Base-by-base conservation (phyloP, 2,329 filamentous ascomycete species). In the Nannizziopsis arthrosporioides region DNA sequence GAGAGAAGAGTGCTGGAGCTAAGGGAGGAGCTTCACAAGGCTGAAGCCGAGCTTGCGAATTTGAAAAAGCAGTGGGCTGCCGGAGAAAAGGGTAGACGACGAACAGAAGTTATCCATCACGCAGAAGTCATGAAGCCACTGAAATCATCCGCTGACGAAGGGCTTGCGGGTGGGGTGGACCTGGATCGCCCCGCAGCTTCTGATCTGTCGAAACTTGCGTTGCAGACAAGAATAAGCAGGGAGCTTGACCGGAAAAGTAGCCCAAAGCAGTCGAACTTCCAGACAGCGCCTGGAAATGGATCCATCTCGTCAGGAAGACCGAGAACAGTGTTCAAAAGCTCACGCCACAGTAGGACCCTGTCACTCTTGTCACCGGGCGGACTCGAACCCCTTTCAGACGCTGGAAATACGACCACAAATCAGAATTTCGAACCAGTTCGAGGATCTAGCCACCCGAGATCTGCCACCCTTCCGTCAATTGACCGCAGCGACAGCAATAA, bases 1-100 rank as follows among this genome's bases (percentile, higher is more conserved):
- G 92, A 98, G 69, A 77, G 92, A 49, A 81, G 80, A 55, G 90
- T 98, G 1, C 70, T 98, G 49, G 92, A 96, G 67, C 72, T 98
- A 45, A 84, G 82, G 51, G 92, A 98, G 64, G 90, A 96, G 65
- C 72, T 98, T n/a, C 70, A 73, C 18, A 82, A 81, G 51, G 90
- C 92, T 5, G 90, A 98, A 63, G 68, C 72, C 10, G 84, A 94
- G 41, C 72, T 98, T 36, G 71, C 73, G 41, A 76, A 72, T 37
- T 72, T 98, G 53, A 96, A 95, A 72, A 82, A 78, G 59, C 83
- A 88, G 64, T 96, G 86, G 82, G 78, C 85, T 1, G 68, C 73
- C 11, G 80, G 88, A 52, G 88, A 95, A 62, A 80, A 79, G 41
- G 76, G 78, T 51, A 86, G 80, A 67, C 90, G 90, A 67, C 77